phyloP scores from a whole-genome alignment of 208 protist species.

The Crithidia acanthocephali region DNA sequence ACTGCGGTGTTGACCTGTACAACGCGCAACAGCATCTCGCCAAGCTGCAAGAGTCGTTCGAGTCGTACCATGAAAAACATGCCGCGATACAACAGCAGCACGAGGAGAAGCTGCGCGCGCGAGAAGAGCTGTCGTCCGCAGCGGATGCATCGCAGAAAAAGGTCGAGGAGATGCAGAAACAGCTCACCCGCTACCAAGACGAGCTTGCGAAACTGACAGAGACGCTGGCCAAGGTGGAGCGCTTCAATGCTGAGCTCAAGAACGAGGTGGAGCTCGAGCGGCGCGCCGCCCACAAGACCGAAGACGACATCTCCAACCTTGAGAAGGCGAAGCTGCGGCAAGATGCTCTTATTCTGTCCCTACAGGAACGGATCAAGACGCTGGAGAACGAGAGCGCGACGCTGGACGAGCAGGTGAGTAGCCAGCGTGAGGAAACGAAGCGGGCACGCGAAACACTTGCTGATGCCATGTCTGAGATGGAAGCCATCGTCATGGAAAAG shows the following conservation, averaged over 20 bases:
- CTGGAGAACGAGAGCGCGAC: conserved; percentile 87
- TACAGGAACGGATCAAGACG: conserved; percentile 85
- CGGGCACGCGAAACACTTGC: conserved; percentile 87
- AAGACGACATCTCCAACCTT: conserved; percentile 95
- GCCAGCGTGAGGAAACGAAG: conserved; percentile 92
- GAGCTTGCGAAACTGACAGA: conserved; percentile 93
- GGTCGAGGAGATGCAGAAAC: conserved; percentile 89
- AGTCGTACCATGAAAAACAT: conserved; percentile 92
- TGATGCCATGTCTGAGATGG: conserved; percentile 95
- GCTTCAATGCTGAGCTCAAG: conserved; percentile 96
- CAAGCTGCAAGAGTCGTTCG: conserved; percentile 92
- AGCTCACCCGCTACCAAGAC: conserved; percentile 86
- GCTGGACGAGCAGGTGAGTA: conserved; percentile 84
- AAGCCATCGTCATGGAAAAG: conserved; percentile 95
- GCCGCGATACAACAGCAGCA: conserved; percentile 68
- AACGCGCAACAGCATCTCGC: conserved; percentile 95
- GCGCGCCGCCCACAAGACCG: conserved; percentile 95
- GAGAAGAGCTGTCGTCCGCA: conserved; percentile 62
- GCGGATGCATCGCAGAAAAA: conserved; percentile 69
- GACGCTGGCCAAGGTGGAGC: conserved; percentile 90
- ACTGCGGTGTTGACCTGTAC: conserved; percentile 95
- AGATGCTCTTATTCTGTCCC: conserved; percentile 89
- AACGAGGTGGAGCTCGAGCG: conserved; percentile 94
- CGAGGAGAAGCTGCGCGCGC: conserved; percentile 80
- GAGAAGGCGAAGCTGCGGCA: conserved; percentile 94